Evolutionary conservation across 2,329 filamentous ascomycete species (phyloP).

Genomic region (Trichoderma semiorbis): DNA sequence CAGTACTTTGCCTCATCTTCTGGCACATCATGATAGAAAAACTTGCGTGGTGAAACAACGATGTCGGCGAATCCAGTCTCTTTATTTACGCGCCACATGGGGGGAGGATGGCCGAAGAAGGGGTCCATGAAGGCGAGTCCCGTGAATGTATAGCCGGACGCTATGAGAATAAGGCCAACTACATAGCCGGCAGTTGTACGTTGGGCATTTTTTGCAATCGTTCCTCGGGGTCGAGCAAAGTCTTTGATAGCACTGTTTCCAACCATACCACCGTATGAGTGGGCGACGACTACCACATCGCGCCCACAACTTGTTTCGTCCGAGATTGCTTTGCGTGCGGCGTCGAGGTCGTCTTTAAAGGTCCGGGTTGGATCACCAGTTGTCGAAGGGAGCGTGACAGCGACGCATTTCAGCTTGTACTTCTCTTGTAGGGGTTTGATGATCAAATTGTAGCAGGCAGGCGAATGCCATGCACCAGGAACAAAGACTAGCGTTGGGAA

Average conservation of each 20-base stretch:
- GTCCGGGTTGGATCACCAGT: not conserved
- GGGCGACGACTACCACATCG: not conserved
- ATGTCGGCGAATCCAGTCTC: slow-evolving; percentile 1
- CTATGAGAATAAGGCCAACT: slow-evolving; percentile 1
- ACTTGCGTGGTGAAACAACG: not conserved
- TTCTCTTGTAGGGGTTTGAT: not conserved
- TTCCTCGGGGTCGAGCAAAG: not conserved
- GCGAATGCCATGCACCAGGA: not conserved
- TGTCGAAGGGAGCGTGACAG: not conserved
- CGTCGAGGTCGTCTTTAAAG: not conserved
- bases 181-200: not conserved
- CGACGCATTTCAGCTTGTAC: not conserved
- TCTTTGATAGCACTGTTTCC: slow-evolving; percentile 1
- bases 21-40: not conserved
- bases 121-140: slow-evolving; percentile 2
- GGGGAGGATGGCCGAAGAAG: not conserved
- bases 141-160: not conserved
- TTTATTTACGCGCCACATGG: not conserved
- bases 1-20: not conserved
- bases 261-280: not conserved
- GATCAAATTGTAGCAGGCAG: not conserved
- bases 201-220: not conserved
- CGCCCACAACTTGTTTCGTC: not conserved
- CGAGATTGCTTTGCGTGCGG: not conserved
- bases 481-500: slow-evolving; percentile 1